Conservation (phyloP, 768 basidiomycete genomes). For the Hygrophorus russula region DNA sequence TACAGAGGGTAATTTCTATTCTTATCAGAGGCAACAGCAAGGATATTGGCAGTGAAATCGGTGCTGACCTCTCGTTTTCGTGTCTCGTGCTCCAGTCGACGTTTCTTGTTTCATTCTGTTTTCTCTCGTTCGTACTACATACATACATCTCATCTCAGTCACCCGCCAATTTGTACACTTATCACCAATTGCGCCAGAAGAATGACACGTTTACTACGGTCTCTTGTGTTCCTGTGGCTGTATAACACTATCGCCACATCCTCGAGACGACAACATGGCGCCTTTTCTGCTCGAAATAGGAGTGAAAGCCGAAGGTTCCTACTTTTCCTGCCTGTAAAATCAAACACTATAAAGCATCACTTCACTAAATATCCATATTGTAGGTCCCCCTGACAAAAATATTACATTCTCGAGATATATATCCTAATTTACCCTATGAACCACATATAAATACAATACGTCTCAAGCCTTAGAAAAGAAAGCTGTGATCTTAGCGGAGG, state of each 20-base stretch:
- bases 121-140: conserved; percentile 2
- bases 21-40: conserved; percentile 58
- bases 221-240: too few relatives aligned
- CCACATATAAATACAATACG: too few relatives aligned
- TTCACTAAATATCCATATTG: too few relatives aligned
- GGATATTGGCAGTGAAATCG: conserved; percentile 53
- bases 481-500: not conserved
- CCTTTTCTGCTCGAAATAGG: too few relatives aligned
- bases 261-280: too few relatives aligned
- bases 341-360: too few relatives aligned
- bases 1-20: conserved; percentile 59
- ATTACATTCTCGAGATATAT: too few relatives aligned
- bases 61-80: conserved; percentile 5
- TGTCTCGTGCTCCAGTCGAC: conserved; percentile 3
- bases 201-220: not conserved
- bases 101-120: conserved; percentile 1
- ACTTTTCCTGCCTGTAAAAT: too few relatives aligned
- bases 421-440: too few relatives aligned
- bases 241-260: too few relatives aligned
- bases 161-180: conserved; percentile 1
- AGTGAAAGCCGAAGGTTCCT: too few relatives aligned
- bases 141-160: not conserved
- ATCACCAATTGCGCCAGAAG: not conserved
- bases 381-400: too few relatives aligned
- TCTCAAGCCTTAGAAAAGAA: conserved; percentile 5